A percentile compares a stretch with the other conserved stretches of the same genome.
These are phyloP conservation scores for Quercus aquifolioides DNA, from an alignment of 306 rosid species.

Conservation along the genomic window DNA sequence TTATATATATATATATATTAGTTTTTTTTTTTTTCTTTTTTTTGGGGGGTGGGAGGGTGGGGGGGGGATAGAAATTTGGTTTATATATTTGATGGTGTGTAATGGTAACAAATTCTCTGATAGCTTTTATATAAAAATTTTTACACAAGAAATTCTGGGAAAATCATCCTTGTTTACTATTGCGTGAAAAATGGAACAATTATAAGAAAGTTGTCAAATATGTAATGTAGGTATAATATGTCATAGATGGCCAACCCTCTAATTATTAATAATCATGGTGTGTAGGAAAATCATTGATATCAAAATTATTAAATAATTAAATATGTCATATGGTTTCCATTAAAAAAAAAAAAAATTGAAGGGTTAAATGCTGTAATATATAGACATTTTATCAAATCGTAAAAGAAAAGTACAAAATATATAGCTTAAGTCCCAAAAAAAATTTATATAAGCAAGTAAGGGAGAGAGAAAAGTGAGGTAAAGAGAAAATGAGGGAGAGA, in stretches of 20 bases:
- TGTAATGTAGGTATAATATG: not conserved
- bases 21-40: too few relatives aligned
- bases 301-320: too few relatives aligned
- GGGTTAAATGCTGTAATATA: not conserved
- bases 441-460: not conserved
- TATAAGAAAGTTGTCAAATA: not conserved
- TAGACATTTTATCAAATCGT: not conserved
- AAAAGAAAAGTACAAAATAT: not conserved
- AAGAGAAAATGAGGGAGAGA: not conserved
- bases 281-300: too few relatives aligned
- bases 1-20: too few relatives aligned
- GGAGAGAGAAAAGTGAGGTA: not conserved
- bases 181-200: not conserved
- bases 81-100: not conserved
- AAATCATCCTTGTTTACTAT: not conserved
- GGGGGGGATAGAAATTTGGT: too few relatives aligned
- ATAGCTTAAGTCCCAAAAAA: not conserved
- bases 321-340: not conserved
- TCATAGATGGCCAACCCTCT: too few relatives aligned
- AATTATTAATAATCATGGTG: too few relatives aligned
- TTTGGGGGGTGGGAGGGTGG: too few relatives aligned
- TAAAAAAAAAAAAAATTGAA: not conserved
- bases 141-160: not conserved
- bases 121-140: not conserved
- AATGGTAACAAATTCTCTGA: not conserved